Percentiles rank a stretch among this genome's conserved stretches.
Evolutionary conservation across 352 stramenopile species (phyloP).

Genomic region (Globisporangium perplexum): DNA sequence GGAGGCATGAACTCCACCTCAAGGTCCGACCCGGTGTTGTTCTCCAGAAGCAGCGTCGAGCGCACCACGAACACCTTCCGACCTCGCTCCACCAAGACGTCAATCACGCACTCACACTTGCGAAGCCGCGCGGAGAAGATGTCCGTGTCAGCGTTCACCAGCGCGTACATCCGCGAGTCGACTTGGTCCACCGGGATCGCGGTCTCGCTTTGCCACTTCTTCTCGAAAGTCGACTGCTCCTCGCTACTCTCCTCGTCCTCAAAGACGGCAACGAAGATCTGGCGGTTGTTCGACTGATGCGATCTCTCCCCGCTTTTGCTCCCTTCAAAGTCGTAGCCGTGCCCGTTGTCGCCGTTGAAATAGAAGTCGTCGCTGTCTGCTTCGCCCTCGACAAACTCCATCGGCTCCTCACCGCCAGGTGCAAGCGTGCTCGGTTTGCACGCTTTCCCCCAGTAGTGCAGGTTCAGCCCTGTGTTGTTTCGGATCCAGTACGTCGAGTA

Average conservation of each 20-base stretch:
- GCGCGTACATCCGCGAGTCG: slow-evolving; percentile 77
- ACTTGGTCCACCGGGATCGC: slow-evolving; percentile 79
- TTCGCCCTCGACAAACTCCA: slow-evolving; percentile 40
- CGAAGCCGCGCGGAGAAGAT: slow-evolving; percentile 32
- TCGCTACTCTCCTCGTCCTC: slow-evolving; percentile 39
- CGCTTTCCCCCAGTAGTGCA: slow-evolving; percentile 67
- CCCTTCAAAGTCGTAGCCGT: slow-evolving; percentile 1
- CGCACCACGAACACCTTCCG: slow-evolving; percentile 86
- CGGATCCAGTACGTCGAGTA: slow-evolving; percentile 87
- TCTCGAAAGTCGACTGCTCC: slow-evolving; percentile 19
- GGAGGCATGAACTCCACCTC: slow-evolving; percentile 79
- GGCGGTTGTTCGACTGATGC: slow-evolving; percentile 24
- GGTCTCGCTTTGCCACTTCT: slow-evolving; percentile 69
- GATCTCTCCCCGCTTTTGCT: slow-evolving; percentile 13
- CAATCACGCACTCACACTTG: slow-evolving; percentile 84
- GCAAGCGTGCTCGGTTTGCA: slow-evolving; percentile 47
- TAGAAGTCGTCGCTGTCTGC: background rate
- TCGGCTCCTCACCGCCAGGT: slow-evolving; percentile 54
- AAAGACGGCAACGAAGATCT: slow-evolving; percentile 65
- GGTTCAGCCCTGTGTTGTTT: slow-evolving; percentile 76
- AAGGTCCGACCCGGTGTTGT: slow-evolving; percentile 79
- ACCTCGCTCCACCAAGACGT: slow-evolving; percentile 79
- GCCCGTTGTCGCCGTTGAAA: slow-evolving; percentile 2
- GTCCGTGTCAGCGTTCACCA: slow-evolving; percentile 62
- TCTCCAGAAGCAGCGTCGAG: slow-evolving; percentile 73